These are phyloP conservation scores for Cynanchum wilfordii DNA, from an alignment of 257 asterid species.

Conservation along the genomic window DNA sequence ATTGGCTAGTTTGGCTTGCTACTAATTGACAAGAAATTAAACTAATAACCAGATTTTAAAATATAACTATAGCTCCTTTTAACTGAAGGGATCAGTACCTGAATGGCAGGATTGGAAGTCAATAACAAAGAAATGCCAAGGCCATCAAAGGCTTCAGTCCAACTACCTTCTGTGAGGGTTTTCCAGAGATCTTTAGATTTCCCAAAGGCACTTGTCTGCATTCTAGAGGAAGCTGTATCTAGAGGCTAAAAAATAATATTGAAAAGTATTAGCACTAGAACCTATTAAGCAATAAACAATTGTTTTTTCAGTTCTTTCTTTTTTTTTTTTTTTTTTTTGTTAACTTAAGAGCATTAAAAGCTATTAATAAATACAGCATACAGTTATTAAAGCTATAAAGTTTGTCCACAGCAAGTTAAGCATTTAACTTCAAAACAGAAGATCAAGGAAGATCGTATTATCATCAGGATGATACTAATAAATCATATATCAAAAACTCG, in stretches of 20 bases:
- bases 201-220: slow-evolving; percentile 50
- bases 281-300: neutral
- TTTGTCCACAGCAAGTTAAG: neutral
- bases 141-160: slow-evolving; percentile 45
- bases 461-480: neutral
- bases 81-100: slow-evolving; percentile 19
- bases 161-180: slow-evolving; percentile 40
- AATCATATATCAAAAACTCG: neutral
- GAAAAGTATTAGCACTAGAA: neutral
- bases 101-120: slow-evolving; percentile 50
- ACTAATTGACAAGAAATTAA: neutral
- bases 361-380: neutral
- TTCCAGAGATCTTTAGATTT: slow-evolving; percentile 37
- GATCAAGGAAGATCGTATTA: neutral
- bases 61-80: neutral
- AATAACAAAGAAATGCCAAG: slow-evolving; percentile 43
- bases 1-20: neutral
- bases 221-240: slow-evolving; percentile 46
- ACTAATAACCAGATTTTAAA: neutral
- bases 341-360: no score
- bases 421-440: neutral
- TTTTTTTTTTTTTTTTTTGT: neutral
- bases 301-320: neutral
- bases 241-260: slow-evolving; percentile 27
- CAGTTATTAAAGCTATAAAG: neutral